Evolutionary conservation across 768 basidiomycete genomes (phyloP), one percentile per base, ranked within the genome.

Genomic region (Rhodotorula babjevae): DNA sequence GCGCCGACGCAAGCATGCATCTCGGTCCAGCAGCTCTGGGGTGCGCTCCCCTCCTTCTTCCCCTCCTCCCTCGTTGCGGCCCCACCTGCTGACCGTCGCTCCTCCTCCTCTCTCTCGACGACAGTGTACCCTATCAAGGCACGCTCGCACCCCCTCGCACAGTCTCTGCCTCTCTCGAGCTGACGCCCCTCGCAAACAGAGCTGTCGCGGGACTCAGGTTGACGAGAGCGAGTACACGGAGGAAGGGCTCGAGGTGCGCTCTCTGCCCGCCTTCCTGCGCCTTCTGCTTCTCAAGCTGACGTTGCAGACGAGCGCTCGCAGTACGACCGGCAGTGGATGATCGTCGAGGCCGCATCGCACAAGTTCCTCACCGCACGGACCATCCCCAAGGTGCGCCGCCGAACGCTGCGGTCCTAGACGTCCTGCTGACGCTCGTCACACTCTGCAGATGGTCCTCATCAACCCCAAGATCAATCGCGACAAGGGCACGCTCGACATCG

Each of bases 311-410:
- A 11, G 8, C 6, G 29, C 44, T 9, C 33, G 9, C 58, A 71
- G 71, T 76, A 60, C 40, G 74, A 76, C 62, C 61, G 74, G 14
- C 67, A 76, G 36, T 76, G 71, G 71, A 76, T 76, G 74, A 63
- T 76, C 36, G 74, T 76, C 50, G 74, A 76, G 7, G 71, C 62
- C 0, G 11, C 44, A 14, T 57, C 65, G 21, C 74, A 76, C 58
- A 60, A 59, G 33, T 76, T 76, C 59, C 49, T 76, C n/a, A 76
- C 74, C 3, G 74, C 74, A 21, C 64, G 74, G 27, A 76, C 71
- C 23, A 67, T 72, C 31, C 65, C 71, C 25, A 64, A 63, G 27
- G 72, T 74, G 6, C 44, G 64, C 33, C 12, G 42, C 36, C 12
- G 31, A 10, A 9, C 31, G 40, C 25, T 27, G 1, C 46, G 2